Base-by-base conservation (phyloP, 257 asterid genomes). In the Capsicum pubescens region DNA sequence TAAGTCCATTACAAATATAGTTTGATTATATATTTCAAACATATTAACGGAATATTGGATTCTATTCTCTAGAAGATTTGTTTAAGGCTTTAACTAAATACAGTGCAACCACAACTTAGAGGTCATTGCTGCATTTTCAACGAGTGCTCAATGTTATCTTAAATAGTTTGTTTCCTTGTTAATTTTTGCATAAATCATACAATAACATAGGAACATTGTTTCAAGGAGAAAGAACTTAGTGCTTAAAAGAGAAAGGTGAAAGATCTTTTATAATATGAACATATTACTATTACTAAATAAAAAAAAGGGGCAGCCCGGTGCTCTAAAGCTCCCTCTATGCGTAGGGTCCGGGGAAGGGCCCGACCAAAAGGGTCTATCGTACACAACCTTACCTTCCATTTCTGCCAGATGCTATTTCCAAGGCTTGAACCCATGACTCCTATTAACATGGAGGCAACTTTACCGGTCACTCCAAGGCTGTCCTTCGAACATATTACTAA, bases 21-120 rank as follows among this genome's bases (percentile, higher is more conserved):
- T 52, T 76, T 52, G 21, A 50, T 74, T 36, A 76, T 76, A 52
- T 61, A 52, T 52, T 76, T 76, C 63, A 76, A 26, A 13, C 9
- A 32, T 76, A 26, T 76, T 52, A 76, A 13, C 48, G 8, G 50
- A 76, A 26, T 52, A 26, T 26, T 76, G 21, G 63, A 14, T 76
- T 52, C 64, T 26, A 36, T 52, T 26, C 64, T 76, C 48, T 26
- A 32, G 54, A 52, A 52, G 7, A 4, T 4, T 74, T 76, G 14
- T 21, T 21, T 10, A 12, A 26, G 48, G 48, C 15, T 8, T 74
- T 50, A 32, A 46, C 82, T 54, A 77, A 77, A 77, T 26, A 52
- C 82, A 54, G 16, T 77, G 32, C 50, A 54, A 54, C 19, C 82
- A 26, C 64, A 54, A 77, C 82, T 54, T 77, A 54, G 66, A 77